Base-by-base conservation (phyloP, 2,329 filamentous ascomycete species). In the Pseudogymnoascus sp. region DNA sequence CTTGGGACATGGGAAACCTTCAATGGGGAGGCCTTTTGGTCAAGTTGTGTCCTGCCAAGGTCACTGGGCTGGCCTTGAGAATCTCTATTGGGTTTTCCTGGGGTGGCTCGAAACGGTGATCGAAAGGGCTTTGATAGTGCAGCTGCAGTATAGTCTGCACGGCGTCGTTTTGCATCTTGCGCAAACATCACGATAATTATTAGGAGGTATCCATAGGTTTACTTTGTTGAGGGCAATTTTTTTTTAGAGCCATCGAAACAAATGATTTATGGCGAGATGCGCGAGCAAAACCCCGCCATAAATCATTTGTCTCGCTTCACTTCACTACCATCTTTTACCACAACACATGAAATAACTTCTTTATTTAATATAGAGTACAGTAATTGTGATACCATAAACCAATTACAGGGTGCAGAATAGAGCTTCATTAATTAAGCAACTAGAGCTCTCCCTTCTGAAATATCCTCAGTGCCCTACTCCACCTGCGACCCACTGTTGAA, bases 121-220 rank as follows among this genome's bases (percentile, higher is more conserved):
- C 87, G 86, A 76, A 91, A 91, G 0, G 88, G 88, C 70, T 86
- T 88, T 65, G 81, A 81, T 58, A 90, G 80, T 6, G 81, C 81
- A n/a, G 78, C 78, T 21, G 80, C 75, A 39, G 83, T 80, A 49
- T 80, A 76, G 63, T 86, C 80, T 65, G 88, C 76, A 66, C 85
- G 83, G 64, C 87, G 85, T 59, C 85, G 83, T 76, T 90, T 90
- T 63, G 78, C 78, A 63, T 80, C 75, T 62, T 80, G 80, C 59
- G 77, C 78, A 64, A 76, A 77, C 78, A 81, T 79, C 65, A 66
- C 68, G 70, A 66, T 63, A 14, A 35, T 33, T 55, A 55, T n/a
- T 14, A 12, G 11, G 29, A 8, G 33, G 49, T 35, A 33, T 3
- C 29, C 11, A 55, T 8, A 33, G n/a, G 11, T 19, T 5, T 71